Evolutionary conservation across 2,329 filamentous ascomycete genomes (phyloP).

Genomic region (Trichophaea hybrida): DNA sequence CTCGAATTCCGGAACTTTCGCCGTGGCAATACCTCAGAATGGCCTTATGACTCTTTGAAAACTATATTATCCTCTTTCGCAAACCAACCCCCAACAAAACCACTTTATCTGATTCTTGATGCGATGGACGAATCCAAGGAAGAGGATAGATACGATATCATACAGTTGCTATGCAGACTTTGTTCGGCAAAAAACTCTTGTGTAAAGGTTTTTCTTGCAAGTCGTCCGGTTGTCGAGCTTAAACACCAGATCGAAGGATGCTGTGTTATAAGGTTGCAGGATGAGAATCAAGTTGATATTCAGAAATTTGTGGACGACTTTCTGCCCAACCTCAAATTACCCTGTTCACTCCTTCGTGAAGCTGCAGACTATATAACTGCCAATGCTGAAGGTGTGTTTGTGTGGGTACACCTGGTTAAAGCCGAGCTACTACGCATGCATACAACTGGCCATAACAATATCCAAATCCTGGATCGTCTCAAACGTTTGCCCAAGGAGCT

Average conservation of each 20-base stretch:
- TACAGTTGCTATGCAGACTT: background rate
- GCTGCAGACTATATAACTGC: background rate
- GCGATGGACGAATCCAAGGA: background rate
- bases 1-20: background rate
- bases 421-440: background rate
- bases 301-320: background rate
- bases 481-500: background rate
- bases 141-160: background rate
- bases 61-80: background rate
- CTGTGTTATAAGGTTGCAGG: background rate
- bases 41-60: background rate
- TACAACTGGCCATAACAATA: background rate
- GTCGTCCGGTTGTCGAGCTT: background rate
- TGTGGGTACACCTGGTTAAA: slow-evolving; percentile 2
- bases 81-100: background rate
- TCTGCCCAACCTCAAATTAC: background rate
- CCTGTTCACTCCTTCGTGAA: background rate
- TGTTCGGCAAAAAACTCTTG: background rate
- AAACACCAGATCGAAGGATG: no score
- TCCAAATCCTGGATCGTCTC: background rate
- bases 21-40: background rate
- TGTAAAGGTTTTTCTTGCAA: background rate
- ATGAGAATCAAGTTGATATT: background rate
- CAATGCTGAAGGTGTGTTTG: slow-evolving; percentile 3
- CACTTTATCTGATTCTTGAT: background rate